A percentile compares a stretch with the other conserved stretches of the same genome.
phyloP scores from a whole-genome alignment of 768 basidiomycete species.

The Kwoniella europaea region DNA sequence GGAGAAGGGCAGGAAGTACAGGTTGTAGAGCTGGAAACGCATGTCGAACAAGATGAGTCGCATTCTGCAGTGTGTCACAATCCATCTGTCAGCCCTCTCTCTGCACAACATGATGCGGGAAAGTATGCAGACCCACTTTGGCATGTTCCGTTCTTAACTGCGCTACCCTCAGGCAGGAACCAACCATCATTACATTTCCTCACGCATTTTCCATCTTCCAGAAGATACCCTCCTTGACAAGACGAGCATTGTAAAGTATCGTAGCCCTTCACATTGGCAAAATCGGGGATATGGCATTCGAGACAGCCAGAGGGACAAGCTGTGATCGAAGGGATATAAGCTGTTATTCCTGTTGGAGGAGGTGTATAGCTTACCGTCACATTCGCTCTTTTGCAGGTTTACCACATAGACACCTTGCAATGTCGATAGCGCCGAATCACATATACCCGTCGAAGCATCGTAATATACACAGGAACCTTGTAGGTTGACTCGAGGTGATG shows the following conservation, averaged over 20 bases:
- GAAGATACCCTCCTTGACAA: conserved; percentile 54
- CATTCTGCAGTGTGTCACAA: conserved; percentile 33
- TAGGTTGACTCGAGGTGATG: conserved; percentile 49
- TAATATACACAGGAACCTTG: conserved; percentile 50
- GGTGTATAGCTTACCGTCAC: conserved; percentile 44
- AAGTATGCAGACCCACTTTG: conserved; percentile 40
- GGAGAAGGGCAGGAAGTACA: conserved; percentile 45
- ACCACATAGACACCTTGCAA: conserved; percentile 49
- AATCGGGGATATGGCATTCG: conserved; percentile 48
- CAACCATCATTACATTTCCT: conserved; percentile 43
- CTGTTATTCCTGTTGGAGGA: neutral
- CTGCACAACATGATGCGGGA: neutral
- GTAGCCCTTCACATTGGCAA: conserved; percentile 35
- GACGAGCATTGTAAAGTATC: conserved; percentile 35
- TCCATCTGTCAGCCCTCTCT: neutral
- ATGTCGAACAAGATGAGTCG: conserved; percentile 45
- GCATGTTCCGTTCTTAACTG: conserved; percentile 51
- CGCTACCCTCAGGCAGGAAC: conserved; percentile 37
- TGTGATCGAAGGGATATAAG: neutral
- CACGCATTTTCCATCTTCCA: conserved; percentile 46
- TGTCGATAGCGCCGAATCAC: conserved; percentile 43
- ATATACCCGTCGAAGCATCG: conserved; percentile 43
- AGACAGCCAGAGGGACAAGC: conserved; percentile 54
- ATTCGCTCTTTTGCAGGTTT: conserved; percentile 43
- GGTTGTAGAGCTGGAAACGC: conserved; percentile 40